Conservation (phyloP, 2,329 filamentous ascomycete species). For the Trichothecium roseum region DNA sequence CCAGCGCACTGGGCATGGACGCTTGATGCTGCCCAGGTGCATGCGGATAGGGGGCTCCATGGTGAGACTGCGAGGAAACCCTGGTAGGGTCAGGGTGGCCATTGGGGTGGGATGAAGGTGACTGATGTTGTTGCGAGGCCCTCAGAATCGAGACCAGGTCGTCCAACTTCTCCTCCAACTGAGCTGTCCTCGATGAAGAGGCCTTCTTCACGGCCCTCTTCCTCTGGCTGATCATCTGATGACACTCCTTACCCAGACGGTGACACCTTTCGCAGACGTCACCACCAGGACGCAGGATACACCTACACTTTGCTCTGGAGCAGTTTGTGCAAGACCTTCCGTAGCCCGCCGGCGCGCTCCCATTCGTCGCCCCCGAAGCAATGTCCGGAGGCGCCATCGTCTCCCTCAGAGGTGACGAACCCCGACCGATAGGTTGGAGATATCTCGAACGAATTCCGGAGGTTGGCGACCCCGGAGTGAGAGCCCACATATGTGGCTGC, state of each 20-base stretch:
- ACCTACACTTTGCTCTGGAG: slow-evolving; percentile 37
- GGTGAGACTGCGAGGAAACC: slow-evolving; percentile 1
- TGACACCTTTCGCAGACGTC: slow-evolving; percentile 28
- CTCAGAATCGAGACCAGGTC: slow-evolving; percentile 35
- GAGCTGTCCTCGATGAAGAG: slow-evolving; percentile 26
- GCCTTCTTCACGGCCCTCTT: slow-evolving; percentile 24
- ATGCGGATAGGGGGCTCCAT: slow-evolving; percentile 1
- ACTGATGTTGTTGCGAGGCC: slow-evolving; percentile 12
- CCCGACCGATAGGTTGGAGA: too few species aligned
- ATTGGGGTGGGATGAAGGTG: slow-evolving; percentile 4
- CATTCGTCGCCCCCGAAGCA: neutral
- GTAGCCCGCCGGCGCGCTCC: slow-evolving; percentile 25
- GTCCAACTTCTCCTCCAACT: slow-evolving; percentile 39
- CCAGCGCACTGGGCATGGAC: slow-evolving; percentile 18
- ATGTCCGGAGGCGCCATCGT: slow-evolving; percentile 4
- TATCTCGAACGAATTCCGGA: too few species aligned
- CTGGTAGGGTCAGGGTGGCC: neutral
- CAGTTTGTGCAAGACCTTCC: slow-evolving; percentile 36
- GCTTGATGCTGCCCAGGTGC: slow-evolving; percentile 3
- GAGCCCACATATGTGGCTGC: too few species aligned
- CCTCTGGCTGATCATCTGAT: slow-evolving; percentile 29
- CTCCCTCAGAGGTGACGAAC: too few species aligned
- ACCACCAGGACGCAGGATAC: slow-evolving; percentile 26
- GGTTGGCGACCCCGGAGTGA: too few species aligned
- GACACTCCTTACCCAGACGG: slow-evolving; percentile 36